Percentiles rank a stretch among this genome's conserved stretches.
Evolutionary conservation across 306 rosid genomes (phyloP).

Genomic region (Styphnolobium japonicum): DNA sequence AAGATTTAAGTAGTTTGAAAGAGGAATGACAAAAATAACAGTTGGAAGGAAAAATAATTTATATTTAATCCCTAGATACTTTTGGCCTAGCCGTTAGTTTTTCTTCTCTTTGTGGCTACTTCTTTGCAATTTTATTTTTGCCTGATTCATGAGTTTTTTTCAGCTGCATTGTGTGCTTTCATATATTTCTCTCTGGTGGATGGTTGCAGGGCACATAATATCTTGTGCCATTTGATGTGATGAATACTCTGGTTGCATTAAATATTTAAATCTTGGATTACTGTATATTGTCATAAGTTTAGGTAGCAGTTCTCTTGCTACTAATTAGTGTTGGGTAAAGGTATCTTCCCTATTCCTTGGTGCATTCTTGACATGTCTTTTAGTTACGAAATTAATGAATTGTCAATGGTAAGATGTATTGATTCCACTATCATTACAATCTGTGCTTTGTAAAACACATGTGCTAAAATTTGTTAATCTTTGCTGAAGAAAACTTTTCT

Average conservation of each 20-base stretch:
- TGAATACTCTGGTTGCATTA: neutral
- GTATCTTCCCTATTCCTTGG: neutral
- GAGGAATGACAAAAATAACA: neutral
- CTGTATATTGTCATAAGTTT: neutral
- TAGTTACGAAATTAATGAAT: neutral
- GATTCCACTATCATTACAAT: neutral
- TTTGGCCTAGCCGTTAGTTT: neutral
- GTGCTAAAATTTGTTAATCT: neutral
- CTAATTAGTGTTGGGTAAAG: neutral
- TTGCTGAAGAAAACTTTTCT: neutral
- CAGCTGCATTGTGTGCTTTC: neutral
- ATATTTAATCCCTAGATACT: neutral
- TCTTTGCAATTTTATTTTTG: neutral
- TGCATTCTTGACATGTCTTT: slow-evolving; percentile 4
- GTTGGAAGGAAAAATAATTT: slow-evolving; percentile 13
- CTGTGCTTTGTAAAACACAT: neutral
- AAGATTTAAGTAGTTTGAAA: neutral
- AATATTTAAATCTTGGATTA: neutral
- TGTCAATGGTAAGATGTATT: neutral
- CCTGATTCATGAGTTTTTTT: neutral
- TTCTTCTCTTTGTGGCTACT: neutral
- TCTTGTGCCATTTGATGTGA: neutral
- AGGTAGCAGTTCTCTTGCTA: neutral
- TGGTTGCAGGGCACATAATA: neutral
- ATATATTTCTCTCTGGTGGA: neutral